These are phyloP conservation scores for Miscanthus lutarioriparius DNA, from an alignment of 176 grass and related monocot species.

Conservation along the genomic window DNA sequence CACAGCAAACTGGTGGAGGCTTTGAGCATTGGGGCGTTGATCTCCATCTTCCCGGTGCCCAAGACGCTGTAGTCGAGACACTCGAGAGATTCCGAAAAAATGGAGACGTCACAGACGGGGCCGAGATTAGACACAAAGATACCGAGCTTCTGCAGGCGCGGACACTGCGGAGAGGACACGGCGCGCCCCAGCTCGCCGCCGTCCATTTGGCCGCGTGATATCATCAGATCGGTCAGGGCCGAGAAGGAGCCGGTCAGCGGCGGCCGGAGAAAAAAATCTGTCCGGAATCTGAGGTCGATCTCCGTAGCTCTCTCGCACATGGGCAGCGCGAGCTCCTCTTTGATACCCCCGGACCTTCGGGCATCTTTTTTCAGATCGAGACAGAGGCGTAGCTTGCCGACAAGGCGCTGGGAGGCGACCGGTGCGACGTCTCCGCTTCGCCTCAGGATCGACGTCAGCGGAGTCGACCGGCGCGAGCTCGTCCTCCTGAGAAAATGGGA, in stretches of 20 bases:
- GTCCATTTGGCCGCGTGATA: not conserved
- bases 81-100: not conserved
- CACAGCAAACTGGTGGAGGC: not conserved
- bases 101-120: not conserved
- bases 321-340: not conserved
- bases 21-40: not conserved
- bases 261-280: not conserved
- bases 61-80: not conserved
- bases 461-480: too few relatives aligned
- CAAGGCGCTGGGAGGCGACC: not conserved
- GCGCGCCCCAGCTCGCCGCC: not conserved
- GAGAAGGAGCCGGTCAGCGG: too few relatives aligned
- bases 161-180: not conserved
- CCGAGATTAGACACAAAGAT: not conserved
- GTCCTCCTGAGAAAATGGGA: too few relatives aligned
- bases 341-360: not conserved
- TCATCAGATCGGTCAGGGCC: too few relatives aligned
- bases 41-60: not conserved
- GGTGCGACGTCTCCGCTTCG: too few relatives aligned
- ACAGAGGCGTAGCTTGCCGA: not conserved
- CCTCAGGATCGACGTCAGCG: too few relatives aligned
- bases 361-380: not conserved
- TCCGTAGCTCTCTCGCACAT: not conserved
- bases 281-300: fast-evolving
- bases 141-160: not conserved